Percentiles rank a stretch among this genome's conserved stretches.
These are phyloP conservation scores for Tolypocladium tundrense DNA, from an alignment of 2,329 filamentous ascomycete genomes.

Conservation along the genomic window DNA sequence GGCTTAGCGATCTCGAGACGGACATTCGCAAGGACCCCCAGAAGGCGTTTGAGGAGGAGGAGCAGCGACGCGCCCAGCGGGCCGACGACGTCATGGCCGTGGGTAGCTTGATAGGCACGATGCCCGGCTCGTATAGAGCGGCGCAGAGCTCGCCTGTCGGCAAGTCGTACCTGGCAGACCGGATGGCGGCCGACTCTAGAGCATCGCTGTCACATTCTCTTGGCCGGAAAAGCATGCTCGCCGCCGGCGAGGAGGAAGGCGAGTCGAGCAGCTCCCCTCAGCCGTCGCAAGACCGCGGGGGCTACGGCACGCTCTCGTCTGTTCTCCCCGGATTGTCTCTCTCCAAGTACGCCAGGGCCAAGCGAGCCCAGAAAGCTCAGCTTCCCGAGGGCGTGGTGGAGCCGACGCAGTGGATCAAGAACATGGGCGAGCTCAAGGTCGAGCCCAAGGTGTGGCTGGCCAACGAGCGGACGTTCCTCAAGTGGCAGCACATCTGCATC, in stretches of 20 bases:
- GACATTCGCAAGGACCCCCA: slow-evolving; percentile 93
- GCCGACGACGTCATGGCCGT: slow-evolving; percentile 84
- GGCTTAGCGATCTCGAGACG: slow-evolving; percentile 81
- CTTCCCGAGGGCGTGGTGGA: slow-evolving; percentile 83
- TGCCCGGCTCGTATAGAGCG: slow-evolving; percentile 43
- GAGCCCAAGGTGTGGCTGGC: slow-evolving; percentile 98
- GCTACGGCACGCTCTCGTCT: slow-evolving; percentile 52
- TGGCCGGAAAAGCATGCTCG: slow-evolving; percentile 13
- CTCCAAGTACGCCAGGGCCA: slow-evolving; percentile 59
- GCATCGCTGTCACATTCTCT: slow-evolving; percentile 19
- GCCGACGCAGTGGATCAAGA: slow-evolving; percentile 85
- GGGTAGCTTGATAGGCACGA: slow-evolving; percentile 69
- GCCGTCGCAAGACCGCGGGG: slow-evolving; percentile 15
- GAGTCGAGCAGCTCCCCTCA: slow-evolving; percentile 24
- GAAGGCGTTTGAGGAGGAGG: slow-evolving; percentile 81
- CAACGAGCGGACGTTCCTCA: slow-evolving; percentile 96
- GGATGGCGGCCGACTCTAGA: slow-evolving; percentile 36
- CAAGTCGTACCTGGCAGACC: slow-evolving; percentile 53
- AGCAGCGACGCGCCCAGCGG: slow-evolving; percentile 68
- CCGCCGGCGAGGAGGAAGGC: slow-evolving; percentile 23
- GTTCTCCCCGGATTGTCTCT: slow-evolving; percentile 77
- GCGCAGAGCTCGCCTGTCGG: slow-evolving; percentile 56
- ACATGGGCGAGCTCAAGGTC: slow-evolving; percentile 80
- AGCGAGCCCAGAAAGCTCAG: slow-evolving; percentile 37
- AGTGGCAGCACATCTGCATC: slow-evolving; percentile 94